Conservation (phyloP, 805 yeast species). For the Yarrowia hollandica region DNA sequence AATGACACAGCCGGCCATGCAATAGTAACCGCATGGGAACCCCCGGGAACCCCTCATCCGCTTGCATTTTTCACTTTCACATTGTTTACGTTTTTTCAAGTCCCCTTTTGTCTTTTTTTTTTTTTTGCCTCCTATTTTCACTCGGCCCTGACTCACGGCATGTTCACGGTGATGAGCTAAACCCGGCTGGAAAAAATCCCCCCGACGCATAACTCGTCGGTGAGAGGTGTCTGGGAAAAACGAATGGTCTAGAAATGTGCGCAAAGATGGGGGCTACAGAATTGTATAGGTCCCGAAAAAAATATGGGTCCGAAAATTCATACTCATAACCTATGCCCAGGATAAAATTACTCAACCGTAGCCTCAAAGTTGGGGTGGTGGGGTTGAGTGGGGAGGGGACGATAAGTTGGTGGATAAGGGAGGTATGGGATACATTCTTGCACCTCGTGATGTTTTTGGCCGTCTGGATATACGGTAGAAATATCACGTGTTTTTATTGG, state of each 20-base stretch:
- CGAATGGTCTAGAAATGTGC: background rate
- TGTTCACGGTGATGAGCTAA: slow-evolving; percentile 10
- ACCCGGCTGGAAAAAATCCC: slow-evolving; percentile 15
- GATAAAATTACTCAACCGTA: no score
- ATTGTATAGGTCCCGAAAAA: background rate
- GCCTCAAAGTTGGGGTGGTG: no score
- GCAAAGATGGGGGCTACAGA: background rate
- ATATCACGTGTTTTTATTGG: no score
- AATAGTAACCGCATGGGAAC: no score
- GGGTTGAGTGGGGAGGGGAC: no score
- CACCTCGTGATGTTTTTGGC: no score
- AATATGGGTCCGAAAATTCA: background rate
- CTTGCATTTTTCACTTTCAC: background rate
- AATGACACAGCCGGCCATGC: no score
- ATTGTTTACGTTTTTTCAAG: background rate
- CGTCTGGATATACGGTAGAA: no score
- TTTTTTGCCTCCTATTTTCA: slow-evolving; percentile 22
- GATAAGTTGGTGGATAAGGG: no score
- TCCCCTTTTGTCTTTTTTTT: background rate
- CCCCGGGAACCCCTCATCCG: slow-evolving; percentile 1
- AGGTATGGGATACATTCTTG: no score
- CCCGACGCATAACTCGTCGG: background rate
- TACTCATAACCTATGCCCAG: slow-evolving; percentile 1
- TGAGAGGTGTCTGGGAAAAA: background rate
- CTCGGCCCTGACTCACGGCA: slow-evolving; percentile 26